phyloP scores from a whole-genome alignment of 164 flowering plant species.

The Buxus sempervirens region DNA sequence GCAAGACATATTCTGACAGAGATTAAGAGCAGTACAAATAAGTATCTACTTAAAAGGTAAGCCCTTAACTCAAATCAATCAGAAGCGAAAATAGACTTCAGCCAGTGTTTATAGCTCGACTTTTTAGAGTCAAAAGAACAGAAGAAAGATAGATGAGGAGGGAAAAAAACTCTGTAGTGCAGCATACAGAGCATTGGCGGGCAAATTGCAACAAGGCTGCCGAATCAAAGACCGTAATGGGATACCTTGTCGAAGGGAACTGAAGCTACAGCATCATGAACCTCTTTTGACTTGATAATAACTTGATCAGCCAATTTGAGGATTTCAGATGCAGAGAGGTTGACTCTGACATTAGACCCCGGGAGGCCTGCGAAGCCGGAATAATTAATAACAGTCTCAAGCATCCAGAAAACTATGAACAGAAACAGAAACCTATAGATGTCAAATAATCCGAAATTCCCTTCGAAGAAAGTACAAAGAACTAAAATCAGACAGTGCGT shows the following conservation, averaged over 20 bases:
- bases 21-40: conserved; percentile 4
- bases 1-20: conserved; percentile 15
- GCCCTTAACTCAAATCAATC: not conserved
- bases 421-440: not conserved
- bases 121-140: no score
- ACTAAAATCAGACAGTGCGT: no score
- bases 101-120: not conserved
- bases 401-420: no score
- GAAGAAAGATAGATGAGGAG: no score
- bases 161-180: no score
- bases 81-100: not conserved
- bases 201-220: no score
- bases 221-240: not conserved
- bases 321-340: conserved; percentile 73
- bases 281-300: conserved; percentile 68
- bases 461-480: no score
- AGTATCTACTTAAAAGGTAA: not conserved
- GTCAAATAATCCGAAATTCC: not conserved
- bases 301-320: conserved; percentile 62
- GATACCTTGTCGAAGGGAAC: conserved; percentile 78
- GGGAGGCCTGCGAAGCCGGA: conserved; percentile 41
- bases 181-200: no score
- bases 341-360: conserved; percentile 54
- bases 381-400: not conserved
- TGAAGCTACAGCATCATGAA: conserved; percentile 81